These are phyloP conservation scores for Fusarium piperis DNA, from an alignment of 2,329 filamentous ascomycete species.

Conservation along the genomic window DNA sequence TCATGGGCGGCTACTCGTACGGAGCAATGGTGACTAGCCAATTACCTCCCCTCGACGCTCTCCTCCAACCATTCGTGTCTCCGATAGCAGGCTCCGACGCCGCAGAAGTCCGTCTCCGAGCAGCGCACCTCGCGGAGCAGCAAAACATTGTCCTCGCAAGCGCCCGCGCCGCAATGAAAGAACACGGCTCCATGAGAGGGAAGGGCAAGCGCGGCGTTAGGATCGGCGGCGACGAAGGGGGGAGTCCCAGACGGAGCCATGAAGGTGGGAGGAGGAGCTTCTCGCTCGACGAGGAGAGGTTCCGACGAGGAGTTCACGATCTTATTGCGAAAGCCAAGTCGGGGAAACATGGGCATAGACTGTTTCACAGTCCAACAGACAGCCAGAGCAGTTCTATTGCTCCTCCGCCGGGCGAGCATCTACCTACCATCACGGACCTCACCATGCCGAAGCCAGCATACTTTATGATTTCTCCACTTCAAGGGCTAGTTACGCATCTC, in stretches of 20 bases:
- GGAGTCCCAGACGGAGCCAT: slow-evolving; percentile 51
- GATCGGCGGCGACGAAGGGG: slow-evolving; percentile 61
- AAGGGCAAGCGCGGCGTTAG: slow-evolving; percentile 53
- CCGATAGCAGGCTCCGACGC: slow-evolving; percentile 65
- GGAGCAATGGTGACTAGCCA: slow-evolving; percentile 83
- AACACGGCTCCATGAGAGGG: slow-evolving; percentile 38
- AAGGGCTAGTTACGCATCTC: slow-evolving; percentile 68
- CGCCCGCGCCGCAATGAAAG: slow-evolving; percentile 46
- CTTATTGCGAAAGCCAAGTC: slow-evolving; percentile 54
- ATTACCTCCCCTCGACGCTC: slow-evolving; percentile 69
- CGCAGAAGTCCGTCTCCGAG: slow-evolving; percentile 76
- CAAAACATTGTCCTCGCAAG: slow-evolving; percentile 61
- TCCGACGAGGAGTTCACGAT: slow-evolving; percentile 59
- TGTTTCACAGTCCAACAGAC: slow-evolving; percentile 18
- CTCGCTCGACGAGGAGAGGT: slow-evolving; percentile 58
- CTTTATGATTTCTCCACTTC: slow-evolving; percentile 74
- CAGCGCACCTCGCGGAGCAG: slow-evolving; percentile 72
- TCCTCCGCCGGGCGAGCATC: slow-evolving; percentile 35
- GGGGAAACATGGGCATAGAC: slow-evolving; percentile 23
- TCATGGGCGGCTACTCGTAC: slow-evolving; percentile 89
- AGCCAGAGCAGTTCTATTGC: slow-evolving; percentile 14
- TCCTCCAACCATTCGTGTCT: slow-evolving; percentile 68
- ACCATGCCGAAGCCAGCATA: slow-evolving; percentile 59
- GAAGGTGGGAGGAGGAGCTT: slow-evolving; percentile 50
- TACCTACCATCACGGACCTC: slow-evolving; percentile 48